Conservation (phyloP, 2,329 filamentous ascomycete species). For the Dothistroma pini region DNA sequence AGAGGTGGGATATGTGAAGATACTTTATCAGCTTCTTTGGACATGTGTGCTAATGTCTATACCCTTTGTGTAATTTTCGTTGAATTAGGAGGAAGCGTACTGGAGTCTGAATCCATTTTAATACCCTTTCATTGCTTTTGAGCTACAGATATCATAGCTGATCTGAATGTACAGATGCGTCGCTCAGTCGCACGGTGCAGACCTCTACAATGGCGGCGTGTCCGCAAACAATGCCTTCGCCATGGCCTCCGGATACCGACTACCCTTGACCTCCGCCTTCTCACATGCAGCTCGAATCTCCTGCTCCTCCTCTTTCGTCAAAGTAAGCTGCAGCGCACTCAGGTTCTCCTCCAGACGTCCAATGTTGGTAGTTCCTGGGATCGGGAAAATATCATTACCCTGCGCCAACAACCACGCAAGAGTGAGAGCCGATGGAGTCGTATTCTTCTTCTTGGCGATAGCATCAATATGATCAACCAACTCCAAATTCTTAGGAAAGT, state of each 20-base stretch:
- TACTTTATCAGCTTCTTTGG: neutral
- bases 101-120: too few species aligned
- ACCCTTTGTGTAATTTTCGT: neutral
- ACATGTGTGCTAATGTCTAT: neutral
- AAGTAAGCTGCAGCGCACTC: slow-evolving; percentile 34
- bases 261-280: slow-evolving; percentile 35
- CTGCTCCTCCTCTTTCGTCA: slow-evolving; percentile 36
- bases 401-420: slow-evolving; percentile 63
- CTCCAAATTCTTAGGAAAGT: slow-evolving; percentile 55
- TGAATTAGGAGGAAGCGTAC: neutral
- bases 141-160: neutral
- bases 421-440: slow-evolving; percentile 56
- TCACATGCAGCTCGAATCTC: slow-evolving; percentile 38
- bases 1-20: neutral
- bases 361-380: slow-evolving; percentile 51
- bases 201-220: slow-evolving; percentile 33
- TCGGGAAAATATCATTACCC: slow-evolving; percentile 54
- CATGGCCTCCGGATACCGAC: slow-evolving; percentile 40
- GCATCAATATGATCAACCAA: slow-evolving; percentile 50
- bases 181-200: neutral
- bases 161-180: too few species aligned
- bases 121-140: neutral
- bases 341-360: slow-evolving; percentile 47
- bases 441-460: slow-evolving; percentile 53
- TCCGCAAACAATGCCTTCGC: slow-evolving; percentile 38